Percentiles rank a stretch among this genome's conserved stretches.
These are phyloP conservation scores for Populus hybrid DNA, from an alignment of 441 rosid genomes.

Conservation along the genomic window DNA sequence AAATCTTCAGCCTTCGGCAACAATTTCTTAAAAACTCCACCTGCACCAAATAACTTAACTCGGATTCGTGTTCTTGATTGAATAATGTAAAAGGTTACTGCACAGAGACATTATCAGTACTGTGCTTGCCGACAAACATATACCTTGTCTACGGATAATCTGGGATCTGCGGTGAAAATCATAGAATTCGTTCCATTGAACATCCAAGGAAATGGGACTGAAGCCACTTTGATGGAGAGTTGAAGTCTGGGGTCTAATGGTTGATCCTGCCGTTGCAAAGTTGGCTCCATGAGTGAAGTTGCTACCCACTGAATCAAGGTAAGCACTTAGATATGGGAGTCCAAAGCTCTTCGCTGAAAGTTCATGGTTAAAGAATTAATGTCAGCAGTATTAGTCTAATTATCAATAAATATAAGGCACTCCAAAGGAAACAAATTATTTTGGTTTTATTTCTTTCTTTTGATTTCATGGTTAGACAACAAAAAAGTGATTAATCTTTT, in stretches of 20 bases:
- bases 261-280: conserved; percentile 79
- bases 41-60: background rate
- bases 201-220: conserved; percentile 67
- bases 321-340: conserved; percentile 59
- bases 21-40: conserved; percentile 35
- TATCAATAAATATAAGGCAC: too few relatives aligned
- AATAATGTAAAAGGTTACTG: background rate
- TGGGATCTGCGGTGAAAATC: conserved; percentile 62
- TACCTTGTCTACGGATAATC: conserved; percentile 40
- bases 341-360: conserved; percentile 47
- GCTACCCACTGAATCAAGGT: conserved; percentile 61
- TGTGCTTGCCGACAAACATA: background rate
- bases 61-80: too few relatives aligned
- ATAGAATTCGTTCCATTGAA: conserved; percentile 51
- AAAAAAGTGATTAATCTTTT: too few relatives aligned
- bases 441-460: too few relatives aligned
- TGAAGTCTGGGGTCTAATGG: conserved; percentile 61
- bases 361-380: background rate
- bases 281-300: conserved; percentile 68
- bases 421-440: too few relatives aligned
- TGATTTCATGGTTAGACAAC: too few relatives aligned
- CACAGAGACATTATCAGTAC: too few relatives aligned
- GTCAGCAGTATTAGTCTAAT: too few relatives aligned
- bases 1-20: conserved; percentile 52
- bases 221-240: conserved; percentile 55